Base-by-base conservation (phyloP, 257 asterid species). In the Coffea eugenioides region DNA sequence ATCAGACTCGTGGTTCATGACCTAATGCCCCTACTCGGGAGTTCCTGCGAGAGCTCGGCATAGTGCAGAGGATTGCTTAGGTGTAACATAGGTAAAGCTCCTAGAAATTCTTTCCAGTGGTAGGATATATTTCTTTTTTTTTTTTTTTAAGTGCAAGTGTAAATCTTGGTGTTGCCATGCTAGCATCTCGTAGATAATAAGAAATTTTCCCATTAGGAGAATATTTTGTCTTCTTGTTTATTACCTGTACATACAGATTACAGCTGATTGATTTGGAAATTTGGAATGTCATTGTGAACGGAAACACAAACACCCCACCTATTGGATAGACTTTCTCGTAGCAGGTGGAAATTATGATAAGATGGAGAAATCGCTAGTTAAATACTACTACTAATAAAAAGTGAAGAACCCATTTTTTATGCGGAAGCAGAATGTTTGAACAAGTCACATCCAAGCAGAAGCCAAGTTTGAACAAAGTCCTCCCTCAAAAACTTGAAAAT, bases 21-120 rank as follows among this genome's bases (percentile, higher is more conserved):
- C 79, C 83, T 86, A n/a, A 85, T 84, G 90, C 90, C 91, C 46
- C 81, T 81, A 80, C 90, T 89, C 18, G 96, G 98, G 71, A 94
- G 97, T 87, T 94, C 97, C 1, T 90, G 94, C 54, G 95, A 91
- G 86, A 93, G 98, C 86, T 94, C 97, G 2, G 97, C 97, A 18
- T 91, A 83, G 82, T 90, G 85, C 84, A 81, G 75, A 79, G 69
- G 52, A 46, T 59, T 75, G 88, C 3, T 39, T 39, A 82, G 86
- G 39, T 74, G 85, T 88, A 89, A 71, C 82, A 86, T 74, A 86
- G 86, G 82, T 83, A 79, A 75, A 65, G 82, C 61, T 82, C 41
- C 8, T 81, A 85, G 86, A 80, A 59, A 87, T 82, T 87, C 85
- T 80, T 88, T 89, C 80, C 76, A 87, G 88, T 84, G 78, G 36